phyloP scores from a whole-genome alignment of 2,329 filamentous ascomycete species.

The Alternaria infectoria region DNA sequence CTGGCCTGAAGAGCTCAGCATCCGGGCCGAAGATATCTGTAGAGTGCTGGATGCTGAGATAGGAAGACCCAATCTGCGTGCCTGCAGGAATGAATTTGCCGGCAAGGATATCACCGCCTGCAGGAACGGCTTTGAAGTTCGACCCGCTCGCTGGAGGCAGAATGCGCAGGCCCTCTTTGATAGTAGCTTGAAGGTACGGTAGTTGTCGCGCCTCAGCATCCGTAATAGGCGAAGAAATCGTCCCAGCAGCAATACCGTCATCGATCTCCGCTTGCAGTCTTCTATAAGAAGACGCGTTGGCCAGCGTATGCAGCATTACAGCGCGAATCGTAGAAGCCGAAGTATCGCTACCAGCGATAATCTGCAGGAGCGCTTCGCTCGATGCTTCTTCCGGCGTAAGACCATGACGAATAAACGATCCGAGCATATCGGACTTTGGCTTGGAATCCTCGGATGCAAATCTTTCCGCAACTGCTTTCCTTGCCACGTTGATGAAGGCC shows the following conservation, averaged over 20 bases:
- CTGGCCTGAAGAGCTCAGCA: constrained; percentile 24
- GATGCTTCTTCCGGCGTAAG: constrained; percentile 51
- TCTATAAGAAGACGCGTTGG: constrained; percentile 52
- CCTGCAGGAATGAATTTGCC: constrained; percentile 28
- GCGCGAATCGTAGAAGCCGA: constrained; percentile 61
- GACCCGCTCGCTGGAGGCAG: constrained; percentile 21
- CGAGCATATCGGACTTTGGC: constrained; percentile 58
- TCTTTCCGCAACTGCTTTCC: constrained; percentile 54
- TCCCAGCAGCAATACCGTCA: constrained; percentile 43
- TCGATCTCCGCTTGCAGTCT: constrained; percentile 55
- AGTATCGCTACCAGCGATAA: constrained; percentile 64
- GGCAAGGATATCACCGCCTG: constrained; percentile 22
- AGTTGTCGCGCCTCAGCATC: constrained; percentile 24
- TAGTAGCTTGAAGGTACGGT: constrained; percentile 38
- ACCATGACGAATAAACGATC: constrained; percentile 56
- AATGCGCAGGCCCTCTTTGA: constrained; percentile 41
- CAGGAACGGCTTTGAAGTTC: constrained; percentile 47
- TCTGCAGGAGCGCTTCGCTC: constrained; percentile 53
- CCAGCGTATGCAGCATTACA: constrained; percentile 58
- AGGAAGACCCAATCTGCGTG: constrained; percentile 25
- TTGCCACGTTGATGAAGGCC: constrained; percentile 52
- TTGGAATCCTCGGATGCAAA: constrained; percentile 52
- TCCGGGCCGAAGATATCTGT: constrained; percentile 27
- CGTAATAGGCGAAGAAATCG: constrained; percentile 49
- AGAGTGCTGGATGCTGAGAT: constrained; percentile 14